These are phyloP conservation scores for Serendipita sp. DNA, from an alignment of 768 basidiomycete genomes.

Conservation along the genomic window DNA sequence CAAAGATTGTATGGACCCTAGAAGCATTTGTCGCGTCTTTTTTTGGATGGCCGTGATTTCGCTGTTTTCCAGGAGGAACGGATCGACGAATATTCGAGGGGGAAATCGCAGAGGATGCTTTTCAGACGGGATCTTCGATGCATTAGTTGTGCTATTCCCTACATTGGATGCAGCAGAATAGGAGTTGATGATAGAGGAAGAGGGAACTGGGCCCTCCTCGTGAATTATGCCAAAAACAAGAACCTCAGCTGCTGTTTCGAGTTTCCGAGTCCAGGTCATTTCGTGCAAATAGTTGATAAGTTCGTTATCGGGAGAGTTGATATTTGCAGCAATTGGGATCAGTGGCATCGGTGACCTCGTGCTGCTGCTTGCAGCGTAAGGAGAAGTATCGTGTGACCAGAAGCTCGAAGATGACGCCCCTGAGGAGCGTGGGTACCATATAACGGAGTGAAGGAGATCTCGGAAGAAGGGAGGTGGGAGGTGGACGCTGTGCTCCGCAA, in stretches of 20 bases:
- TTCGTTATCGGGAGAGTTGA: slow-evolving; percentile 1
- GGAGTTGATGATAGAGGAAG: neutral
- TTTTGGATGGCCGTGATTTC: slow-evolving; percentile 27
- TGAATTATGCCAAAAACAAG: neutral
- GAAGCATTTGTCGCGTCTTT: slow-evolving; percentile 24
- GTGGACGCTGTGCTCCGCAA: neutral
- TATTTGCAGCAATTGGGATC: neutral
- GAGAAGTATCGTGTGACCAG: neutral
- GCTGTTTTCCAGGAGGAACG: slow-evolving; percentile 47
- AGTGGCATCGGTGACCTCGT: neutral
- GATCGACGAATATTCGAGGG: slow-evolving; percentile 52
- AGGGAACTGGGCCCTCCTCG: neutral
- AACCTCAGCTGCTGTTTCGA: neutral
- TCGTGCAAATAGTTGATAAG: neutral
- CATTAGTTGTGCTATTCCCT: neutral
- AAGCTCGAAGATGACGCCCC: neutral
- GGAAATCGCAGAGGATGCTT: slow-evolving; percentile 35
- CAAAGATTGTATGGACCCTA: slow-evolving; percentile 34
- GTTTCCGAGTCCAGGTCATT: slow-evolving; percentile 2
- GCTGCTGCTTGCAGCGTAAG: neutral
- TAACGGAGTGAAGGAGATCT: neutral
- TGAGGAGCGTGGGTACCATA: neutral
- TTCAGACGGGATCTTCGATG: neutral
- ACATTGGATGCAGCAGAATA: neutral
- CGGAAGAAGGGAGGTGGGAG: neutral